Percentiles rank a stretch among this genome's conserved stretches.
phyloP scores from a whole-genome alignment of 2,329 filamentous ascomycete species.

The Camillea tinctor region DNA sequence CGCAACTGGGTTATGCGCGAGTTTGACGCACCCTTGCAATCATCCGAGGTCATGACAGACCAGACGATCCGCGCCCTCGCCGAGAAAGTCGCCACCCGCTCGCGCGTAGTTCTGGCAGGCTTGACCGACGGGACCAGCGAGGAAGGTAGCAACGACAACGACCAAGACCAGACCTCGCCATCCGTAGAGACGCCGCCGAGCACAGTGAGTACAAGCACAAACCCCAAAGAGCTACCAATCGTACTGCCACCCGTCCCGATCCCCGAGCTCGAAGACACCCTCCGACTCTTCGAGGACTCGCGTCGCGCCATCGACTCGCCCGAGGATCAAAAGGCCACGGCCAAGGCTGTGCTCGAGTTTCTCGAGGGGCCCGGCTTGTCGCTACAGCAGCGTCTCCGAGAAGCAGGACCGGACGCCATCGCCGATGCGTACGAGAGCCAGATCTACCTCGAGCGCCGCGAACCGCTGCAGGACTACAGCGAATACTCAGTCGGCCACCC shows the following conservation, averaged over 20 bases:
- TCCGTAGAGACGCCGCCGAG: background rate
- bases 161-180: background rate
- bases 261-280: conserved; percentile 4
- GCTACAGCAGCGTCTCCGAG: conserved; percentile 5
- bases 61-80: conserved; percentile 10
- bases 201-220: background rate
- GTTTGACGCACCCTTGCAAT: conserved; percentile 8
- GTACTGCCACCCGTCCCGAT: background rate
- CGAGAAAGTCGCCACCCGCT: conserved; percentile 10
- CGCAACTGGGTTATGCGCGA: conserved; percentile 13
- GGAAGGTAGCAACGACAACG: background rate
- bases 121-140: background rate
- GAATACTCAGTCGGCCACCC: conserved; percentile 13
- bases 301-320: conserved; percentile 10
- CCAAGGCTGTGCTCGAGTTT: conserved; percentile 3
- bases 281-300: conserved; percentile 10
- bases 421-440: conserved; percentile 13
- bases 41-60: conserved; percentile 6
- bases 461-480: conserved; percentile 13
- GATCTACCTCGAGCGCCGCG: conserved; percentile 14
- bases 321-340: background rate
- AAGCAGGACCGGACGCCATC: background rate
- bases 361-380: conserved; percentile 1
- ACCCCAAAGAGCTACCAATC: background rate
- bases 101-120: background rate